Evolutionary conservation across 1,284 basidiomycete genomes (phyloP).

Genomic region (Pseudozyma sp.): DNA sequence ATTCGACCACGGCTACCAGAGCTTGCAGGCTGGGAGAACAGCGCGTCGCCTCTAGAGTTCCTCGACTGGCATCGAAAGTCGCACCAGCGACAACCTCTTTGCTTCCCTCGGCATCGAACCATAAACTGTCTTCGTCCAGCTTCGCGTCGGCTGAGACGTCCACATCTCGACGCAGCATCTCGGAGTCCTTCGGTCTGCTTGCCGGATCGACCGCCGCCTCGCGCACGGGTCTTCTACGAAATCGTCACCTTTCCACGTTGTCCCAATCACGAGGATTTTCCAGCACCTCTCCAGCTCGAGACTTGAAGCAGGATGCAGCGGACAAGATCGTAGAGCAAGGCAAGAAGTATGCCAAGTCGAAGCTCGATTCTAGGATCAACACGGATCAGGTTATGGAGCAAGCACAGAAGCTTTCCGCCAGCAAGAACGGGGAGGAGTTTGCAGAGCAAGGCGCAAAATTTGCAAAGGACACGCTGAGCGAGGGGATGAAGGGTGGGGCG

Average conservation of each 20-base stretch:
- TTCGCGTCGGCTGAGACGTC: conserved; percentile 1
- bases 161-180: conserved; percentile 25
- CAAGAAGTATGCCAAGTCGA: conserved; percentile 35
- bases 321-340: conserved; percentile 31
- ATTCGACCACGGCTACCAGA: conserved; percentile 18
- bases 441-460: conserved; percentile 27
- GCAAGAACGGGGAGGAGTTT: not conserved
- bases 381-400: not conserved
- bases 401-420: no score
- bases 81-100: not conserved
- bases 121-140: not conserved
- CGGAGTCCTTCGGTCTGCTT: conserved; percentile 28
- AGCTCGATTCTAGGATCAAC: conserved; percentile 9
- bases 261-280: conserved; percentile 13
- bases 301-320: conserved; percentile 30
- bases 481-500: conserved; percentile 17
- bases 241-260: conserved; percentile 27
- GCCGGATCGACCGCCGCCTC: conserved; percentile 36
- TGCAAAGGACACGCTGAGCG: conserved; percentile 20
- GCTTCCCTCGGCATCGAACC: not conserved
- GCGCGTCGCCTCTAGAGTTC: conserved; percentile 37
- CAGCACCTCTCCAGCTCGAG: conserved; percentile 5
- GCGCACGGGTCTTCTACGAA: conserved; percentile 25
- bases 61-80: conserved; percentile 27
- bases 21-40: conserved; percentile 36